Conservation (phyloP, 2,329 filamentous ascomycete genomes). For the Chalara sp. region DNA sequence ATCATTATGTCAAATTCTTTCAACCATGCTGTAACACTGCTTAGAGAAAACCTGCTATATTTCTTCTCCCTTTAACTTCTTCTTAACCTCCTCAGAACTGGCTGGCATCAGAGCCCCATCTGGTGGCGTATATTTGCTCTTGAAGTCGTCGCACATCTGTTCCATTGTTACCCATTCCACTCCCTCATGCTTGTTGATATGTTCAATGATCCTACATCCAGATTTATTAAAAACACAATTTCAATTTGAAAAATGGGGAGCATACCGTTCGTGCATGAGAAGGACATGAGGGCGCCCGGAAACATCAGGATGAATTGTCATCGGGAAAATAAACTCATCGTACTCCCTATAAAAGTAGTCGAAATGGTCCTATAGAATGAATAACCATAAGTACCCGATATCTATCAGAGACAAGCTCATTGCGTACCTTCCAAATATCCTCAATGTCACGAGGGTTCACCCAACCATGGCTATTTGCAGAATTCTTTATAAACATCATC, state of each 20-base stretch:
- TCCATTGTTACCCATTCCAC: constrained; percentile 65
- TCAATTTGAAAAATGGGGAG: not conserved
- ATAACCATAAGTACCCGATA: constrained; percentile 28
- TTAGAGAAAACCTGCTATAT: too few relatives aligned
- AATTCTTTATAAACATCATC: constrained; percentile 67
- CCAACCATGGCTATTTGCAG: constrained; percentile 56
- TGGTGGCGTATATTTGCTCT: constrained; percentile 52
- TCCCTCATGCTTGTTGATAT: constrained; percentile 55
- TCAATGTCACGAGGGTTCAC: constrained; percentile 45
- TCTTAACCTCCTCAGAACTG: constrained; percentile 42
- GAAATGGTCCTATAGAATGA: constrained; percentile 44
- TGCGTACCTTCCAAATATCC: constrained; percentile 21
- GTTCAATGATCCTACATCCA: constrained; percentile 66
- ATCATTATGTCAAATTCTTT: too few relatives aligned
- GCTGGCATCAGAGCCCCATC: constrained; percentile 56
- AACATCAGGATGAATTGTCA: constrained; percentile 71
- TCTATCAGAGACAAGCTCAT: constrained; percentile 26
- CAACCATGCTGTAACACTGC: too few relatives aligned
- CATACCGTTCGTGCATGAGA: constrained; percentile 64
- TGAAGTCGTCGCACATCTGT: constrained; percentile 68
- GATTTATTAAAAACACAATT: constrained; percentile 62
- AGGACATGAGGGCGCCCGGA: constrained; percentile 65
- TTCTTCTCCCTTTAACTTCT: not conserved
- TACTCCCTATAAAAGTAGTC: constrained; percentile 72
- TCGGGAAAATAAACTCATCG: constrained; percentile 70